These are phyloP conservation scores for Candida parachauliodes DNA, from an alignment of 805 yeast species.

Conservation along the genomic window DNA sequence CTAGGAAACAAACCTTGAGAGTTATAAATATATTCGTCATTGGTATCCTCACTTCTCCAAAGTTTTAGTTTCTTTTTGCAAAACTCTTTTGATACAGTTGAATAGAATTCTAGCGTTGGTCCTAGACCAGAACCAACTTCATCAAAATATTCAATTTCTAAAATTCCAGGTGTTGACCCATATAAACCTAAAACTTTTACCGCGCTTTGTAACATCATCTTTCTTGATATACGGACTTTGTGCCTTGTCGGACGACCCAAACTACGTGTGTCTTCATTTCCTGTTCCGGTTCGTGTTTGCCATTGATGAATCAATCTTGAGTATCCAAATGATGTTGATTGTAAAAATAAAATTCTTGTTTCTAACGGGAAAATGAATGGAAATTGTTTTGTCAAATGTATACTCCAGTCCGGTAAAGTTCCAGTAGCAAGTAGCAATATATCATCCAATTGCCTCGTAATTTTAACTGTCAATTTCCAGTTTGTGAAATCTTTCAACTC, in stretches of 20 bases:
- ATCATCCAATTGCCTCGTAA: conserved; percentile 84
- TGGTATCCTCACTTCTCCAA: conserved; percentile 56
- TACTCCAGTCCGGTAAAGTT: conserved; percentile 80
- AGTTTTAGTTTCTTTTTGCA: conserved; percentile 50
- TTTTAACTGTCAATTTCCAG: conserved; percentile 79
- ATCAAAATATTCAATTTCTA: conserved; percentile 83
- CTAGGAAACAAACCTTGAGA: conserved; percentile 68
- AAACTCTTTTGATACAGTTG: conserved; percentile 75
- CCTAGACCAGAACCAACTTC: conserved; percentile 98
- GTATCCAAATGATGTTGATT: conserved; percentile 87
- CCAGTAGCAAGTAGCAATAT: conserved; percentile 86
- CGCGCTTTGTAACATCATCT: conserved; percentile 69
- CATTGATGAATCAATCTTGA: conserved; percentile 77
- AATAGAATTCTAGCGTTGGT: conserved; percentile 91
- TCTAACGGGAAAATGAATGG: conserved; percentile 86
- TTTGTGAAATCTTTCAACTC: conserved; percentile 48
- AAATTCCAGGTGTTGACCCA: conserved; percentile 73
- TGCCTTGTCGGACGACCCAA: conserved; percentile 76
- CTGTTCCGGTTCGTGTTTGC: conserved; percentile 48
- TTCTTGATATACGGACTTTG: conserved; percentile 74
- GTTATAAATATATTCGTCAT: conserved; percentile 35
- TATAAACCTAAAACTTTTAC: conserved; percentile 70
- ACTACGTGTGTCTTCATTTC: conserved; percentile 29
- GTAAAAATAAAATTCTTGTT: conserved; percentile 71
- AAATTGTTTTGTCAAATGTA: conserved; percentile 64